A percentile compares a stretch with the other conserved stretches of the same genome.
These are phyloP conservation scores for Phoma sp. DNA, from an alignment of 2,329 filamentous ascomycete species.

Conservation along the genomic window DNA sequence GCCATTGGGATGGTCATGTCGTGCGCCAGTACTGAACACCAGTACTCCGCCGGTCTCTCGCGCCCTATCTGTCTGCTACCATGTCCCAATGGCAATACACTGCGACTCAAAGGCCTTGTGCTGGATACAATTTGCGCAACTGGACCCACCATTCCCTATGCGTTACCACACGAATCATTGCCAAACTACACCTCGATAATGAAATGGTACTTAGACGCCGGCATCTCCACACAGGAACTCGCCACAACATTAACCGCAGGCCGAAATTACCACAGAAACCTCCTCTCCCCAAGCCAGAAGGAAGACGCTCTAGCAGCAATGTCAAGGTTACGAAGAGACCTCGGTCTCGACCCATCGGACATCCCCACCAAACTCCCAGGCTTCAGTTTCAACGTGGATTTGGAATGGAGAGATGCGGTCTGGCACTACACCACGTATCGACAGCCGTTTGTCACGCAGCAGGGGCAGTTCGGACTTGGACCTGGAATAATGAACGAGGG, in stretches of 20 bases:
- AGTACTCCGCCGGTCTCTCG: slow-evolving; percentile 3
- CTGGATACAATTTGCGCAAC: slow-evolving; percentile 10
- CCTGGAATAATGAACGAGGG: slow-evolving; percentile 8
- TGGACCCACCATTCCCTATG: background rate
- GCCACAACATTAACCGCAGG: slow-evolving; percentile 18
- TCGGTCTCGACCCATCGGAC: background rate
- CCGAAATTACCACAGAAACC: background rate
- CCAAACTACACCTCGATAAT: background rate
- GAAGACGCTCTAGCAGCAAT: background rate
- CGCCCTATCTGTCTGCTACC: background rate
- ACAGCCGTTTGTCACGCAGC: slow-evolving; percentile 17
- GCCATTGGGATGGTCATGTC: slow-evolving; percentile 9
- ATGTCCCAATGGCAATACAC: background rate
- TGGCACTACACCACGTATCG: slow-evolving; percentile 20
- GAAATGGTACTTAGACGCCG: slow-evolving; percentile 6
- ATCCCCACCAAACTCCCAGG: background rate
- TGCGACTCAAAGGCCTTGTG: slow-evolving; percentile 10
- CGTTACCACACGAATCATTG: background rate
- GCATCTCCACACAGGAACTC: background rate
- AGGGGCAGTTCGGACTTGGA: slow-evolving; percentile 22
- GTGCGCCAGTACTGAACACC: slow-evolving; percentile 1
- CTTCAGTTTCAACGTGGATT: background rate
- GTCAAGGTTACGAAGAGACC: background rate
- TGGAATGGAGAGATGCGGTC: slow-evolving; percentile 4
- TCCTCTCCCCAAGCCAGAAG: slow-evolving; percentile 3